These are phyloP conservation scores for Hortiboletus campestris DNA, from an alignment of 768 basidiomycete genomes.

Conservation along the genomic window DNA sequence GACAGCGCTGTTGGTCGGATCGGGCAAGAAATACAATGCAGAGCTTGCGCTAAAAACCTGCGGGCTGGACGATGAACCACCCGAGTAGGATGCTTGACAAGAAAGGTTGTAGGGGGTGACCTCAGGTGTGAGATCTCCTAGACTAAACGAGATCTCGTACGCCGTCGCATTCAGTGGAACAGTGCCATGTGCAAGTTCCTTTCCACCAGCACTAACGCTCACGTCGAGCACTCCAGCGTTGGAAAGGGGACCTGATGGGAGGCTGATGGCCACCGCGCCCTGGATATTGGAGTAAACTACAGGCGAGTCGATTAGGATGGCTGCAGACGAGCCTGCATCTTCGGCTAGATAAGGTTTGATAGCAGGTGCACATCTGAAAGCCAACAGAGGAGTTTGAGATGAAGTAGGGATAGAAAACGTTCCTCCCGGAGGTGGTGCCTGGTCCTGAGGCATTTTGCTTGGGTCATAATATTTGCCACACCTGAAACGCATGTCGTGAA, in stretches of 20 bases:
- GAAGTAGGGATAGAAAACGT: constrained; percentile 40
- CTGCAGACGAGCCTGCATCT: constrained; percentile 41
- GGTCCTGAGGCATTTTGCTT: constrained; percentile 31
- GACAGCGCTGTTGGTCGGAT: constrained; percentile 45
- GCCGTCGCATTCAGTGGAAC: constrained; percentile 54
- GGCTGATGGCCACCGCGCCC: constrained; percentile 43
- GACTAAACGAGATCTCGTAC: constrained; percentile 46
- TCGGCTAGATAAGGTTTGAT: constrained; percentile 58
- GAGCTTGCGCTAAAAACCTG: constrained; percentile 45
- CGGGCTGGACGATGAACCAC: constrained; percentile 29
- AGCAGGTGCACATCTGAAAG: constrained; percentile 57
- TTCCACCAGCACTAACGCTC: constrained; percentile 44
- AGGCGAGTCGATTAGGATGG: constrained; percentile 53
- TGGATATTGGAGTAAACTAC: constrained; percentile 45
- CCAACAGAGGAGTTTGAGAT: constrained; percentile 44
- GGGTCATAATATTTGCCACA: constrained; percentile 55
- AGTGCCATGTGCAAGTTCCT: constrained; percentile 39
- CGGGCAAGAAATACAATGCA: constrained; percentile 47
- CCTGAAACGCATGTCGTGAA: constrained; percentile 21
- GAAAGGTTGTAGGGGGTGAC: constrained; percentile 28
- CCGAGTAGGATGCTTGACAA: constrained; percentile 26
- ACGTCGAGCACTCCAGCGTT: constrained; percentile 36
- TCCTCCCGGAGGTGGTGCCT: constrained; percentile 48
- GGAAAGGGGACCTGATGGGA: constrained; percentile 28
- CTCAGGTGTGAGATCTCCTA: constrained; percentile 44